Evolutionary conservation across 345 rosid genomes (phyloP), one percentile per base, ranked within the genome.

Genomic region (Punica granatum): DNA sequence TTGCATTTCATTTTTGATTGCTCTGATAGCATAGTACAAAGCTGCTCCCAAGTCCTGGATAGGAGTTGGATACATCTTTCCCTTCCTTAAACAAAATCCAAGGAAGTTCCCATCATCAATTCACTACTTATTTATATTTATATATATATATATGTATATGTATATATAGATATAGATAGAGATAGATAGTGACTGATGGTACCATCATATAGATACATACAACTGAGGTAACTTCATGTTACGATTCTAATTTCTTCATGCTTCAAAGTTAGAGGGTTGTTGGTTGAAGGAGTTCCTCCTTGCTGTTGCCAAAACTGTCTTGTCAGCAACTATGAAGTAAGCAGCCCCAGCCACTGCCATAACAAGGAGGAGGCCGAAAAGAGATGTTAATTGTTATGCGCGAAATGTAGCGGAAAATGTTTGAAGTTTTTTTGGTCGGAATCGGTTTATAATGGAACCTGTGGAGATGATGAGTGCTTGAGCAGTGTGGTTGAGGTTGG

Each of bases 251-350:
- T 37, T 7, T 61, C 59, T 21, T 54, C 31, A 76, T 7, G 78
- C 81, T 69, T 79, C 65, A 36, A 42, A 25, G 30, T 62, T 68
- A n/a, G 75, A 60, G 15, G 49, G 26, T 60, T 77, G 26, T 56
- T 77, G 60, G 60, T 76, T 81, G 83, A 88, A 84, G 69, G 94
- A 88, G 76, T 88, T 88, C 80, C 37, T 89, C 74, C 97, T 73
- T 54, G 97, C 97, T 0, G 87, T 87, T 13, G 85, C 86, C 68
- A 93, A 77, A 73, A 93, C 86, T 41, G 98, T 90, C 90, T 90
- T 93, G 86, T 93, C 97, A 12, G 97, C 96, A 21, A 87, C 90
- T 68, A 93, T 89, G 75, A 93, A 93, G 81, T 87, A 93, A 7
- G 97, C 96, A 10, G 97, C 96, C 60, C 90, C 89, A 14, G 97